Evolutionary conservation across 345 rosid genomes (phyloP).

Genomic region (Hibiscus syriacus): DNA sequence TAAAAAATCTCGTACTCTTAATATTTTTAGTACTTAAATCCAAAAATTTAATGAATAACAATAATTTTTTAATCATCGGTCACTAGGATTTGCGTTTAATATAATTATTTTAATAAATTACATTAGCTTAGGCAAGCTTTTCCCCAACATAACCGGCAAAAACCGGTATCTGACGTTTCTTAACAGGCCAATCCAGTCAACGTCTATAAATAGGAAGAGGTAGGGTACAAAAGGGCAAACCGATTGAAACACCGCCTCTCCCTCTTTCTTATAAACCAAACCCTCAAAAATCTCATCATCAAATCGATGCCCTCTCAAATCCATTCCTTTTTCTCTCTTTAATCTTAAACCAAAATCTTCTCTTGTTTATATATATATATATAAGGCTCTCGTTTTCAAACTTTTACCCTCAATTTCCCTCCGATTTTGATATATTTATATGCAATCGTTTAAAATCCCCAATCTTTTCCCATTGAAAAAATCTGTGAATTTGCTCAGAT

Average conservation of each 20-base stretch:
- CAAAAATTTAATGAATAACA: too few species aligned
- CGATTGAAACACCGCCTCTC: background rate
- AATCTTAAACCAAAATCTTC: background rate
- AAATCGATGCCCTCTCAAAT: conserved; percentile 5
- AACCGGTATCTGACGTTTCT: conserved; percentile 1
- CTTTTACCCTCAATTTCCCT: conserved; percentile 9
- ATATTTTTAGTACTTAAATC: too few species aligned
- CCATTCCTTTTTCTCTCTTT: background rate
- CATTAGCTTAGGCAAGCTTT: too few species aligned
- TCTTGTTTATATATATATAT: background rate
- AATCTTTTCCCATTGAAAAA: background rate
- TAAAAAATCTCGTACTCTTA: too few species aligned
- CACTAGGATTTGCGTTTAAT: too few species aligned
- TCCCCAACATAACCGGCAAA: conserved; percentile 19
- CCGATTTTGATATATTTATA: conserved; percentile 2
- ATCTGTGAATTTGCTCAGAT: background rate
- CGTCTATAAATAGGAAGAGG: background rate
- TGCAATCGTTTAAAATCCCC: background rate
- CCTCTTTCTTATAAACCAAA: background rate
- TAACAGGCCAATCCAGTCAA: conserved; percentile 1
- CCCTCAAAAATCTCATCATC: background rate
- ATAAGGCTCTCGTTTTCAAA: conserved; percentile 18
- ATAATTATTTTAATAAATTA: too few species aligned
- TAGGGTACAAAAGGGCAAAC: conserved; percentile 16
- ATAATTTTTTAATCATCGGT: too few species aligned